Percentiles rank a stretch among this genome's conserved stretches.
Evolutionary conservation across 495 filamentous ascomycete species (phyloP).

Genomic region (Xylaria intraflava): DNA sequence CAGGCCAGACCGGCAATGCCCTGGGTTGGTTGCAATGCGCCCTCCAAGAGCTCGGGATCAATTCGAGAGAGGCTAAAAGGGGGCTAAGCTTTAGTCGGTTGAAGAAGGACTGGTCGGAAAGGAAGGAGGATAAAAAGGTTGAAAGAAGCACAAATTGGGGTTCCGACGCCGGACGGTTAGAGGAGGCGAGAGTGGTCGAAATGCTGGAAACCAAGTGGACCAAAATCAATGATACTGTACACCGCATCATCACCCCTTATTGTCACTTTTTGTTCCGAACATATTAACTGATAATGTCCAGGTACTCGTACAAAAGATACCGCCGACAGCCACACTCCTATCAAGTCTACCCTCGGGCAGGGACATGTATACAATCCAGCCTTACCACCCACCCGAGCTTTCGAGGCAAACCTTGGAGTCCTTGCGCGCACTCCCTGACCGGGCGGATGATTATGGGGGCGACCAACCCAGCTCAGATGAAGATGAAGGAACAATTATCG

Average conservation of each 20-base stretch:
- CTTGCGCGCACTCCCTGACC: constrained; percentile 44
- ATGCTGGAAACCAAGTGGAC: constrained; percentile 86
- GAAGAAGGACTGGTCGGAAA: constrained; percentile 64
- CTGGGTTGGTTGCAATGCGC: constrained; percentile 79
- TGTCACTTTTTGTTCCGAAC: neutral
- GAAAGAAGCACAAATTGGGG: constrained; percentile 71
- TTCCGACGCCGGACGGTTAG: constrained; percentile 71
- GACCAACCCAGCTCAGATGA: constrained; percentile 42
- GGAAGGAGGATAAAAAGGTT: constrained; percentile 58
- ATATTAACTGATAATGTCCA: constrained; percentile 22
- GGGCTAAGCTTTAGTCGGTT: constrained; percentile 56
- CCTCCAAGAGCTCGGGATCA: constrained; percentile 60
- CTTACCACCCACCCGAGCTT: constrained; percentile 53
- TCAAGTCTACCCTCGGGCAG: constrained; percentile 77
- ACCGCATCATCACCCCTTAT: neutral
- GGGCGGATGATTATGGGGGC: constrained; percentile 43
- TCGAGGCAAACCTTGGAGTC: constrained; percentile 49
- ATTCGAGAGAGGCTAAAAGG: constrained; percentile 37
- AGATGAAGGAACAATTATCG: constrained; percentile 22
- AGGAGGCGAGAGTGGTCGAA: constrained; percentile 79
- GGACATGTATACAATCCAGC: constrained; percentile 66
- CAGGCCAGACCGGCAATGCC: constrained; percentile 69
- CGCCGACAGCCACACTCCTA: constrained; percentile 60
- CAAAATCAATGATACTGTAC: constrained; percentile 84
- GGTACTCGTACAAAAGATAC: constrained; percentile 76